Evolutionary conservation across 1,284 basidiomycete species (phyloP).

Genomic region (Papiliotrema laurentii): DNA sequence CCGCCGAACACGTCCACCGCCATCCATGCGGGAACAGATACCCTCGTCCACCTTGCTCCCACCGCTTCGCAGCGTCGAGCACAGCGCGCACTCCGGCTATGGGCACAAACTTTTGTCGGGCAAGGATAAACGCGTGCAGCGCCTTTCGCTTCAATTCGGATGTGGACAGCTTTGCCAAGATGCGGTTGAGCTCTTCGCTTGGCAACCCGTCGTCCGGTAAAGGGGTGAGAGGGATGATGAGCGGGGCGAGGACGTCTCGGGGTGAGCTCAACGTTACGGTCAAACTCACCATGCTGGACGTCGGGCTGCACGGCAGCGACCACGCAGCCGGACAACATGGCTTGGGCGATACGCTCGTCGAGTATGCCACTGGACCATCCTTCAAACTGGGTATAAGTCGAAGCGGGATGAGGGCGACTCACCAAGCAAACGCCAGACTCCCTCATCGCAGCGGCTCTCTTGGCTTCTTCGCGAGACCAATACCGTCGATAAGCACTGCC

Average conservation of each 20-base stretch:
- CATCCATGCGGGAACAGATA: conserved; percentile 20
- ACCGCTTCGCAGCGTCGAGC: conserved; percentile 10
- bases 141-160: conserved; percentile 17
- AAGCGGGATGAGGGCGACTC: neutral
- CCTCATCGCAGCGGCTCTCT: conserved; percentile 18
- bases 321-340: conserved; percentile 37
- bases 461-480: conserved; percentile 21
- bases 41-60: conserved; percentile 26
- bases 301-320: conserved; percentile 31
- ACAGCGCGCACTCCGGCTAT: conserved; percentile 9
- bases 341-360: conserved; percentile 28
- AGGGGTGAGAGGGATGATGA: conserved; percentile 12
- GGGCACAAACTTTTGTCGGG: conserved; percentile 17
- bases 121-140: conserved; percentile 24
- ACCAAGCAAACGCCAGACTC: conserved; percentile 32
- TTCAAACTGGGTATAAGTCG: conserved; percentile 23
- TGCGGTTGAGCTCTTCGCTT: conserved; percentile 5
- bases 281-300: conserved; percentile 19
- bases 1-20: conserved; percentile 18
- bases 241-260: conserved; percentile 10
- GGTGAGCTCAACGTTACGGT: neutral
- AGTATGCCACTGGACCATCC: conserved; percentile 27
- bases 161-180: conserved; percentile 5
- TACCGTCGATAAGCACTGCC: conserved; percentile 15
- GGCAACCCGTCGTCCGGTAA: conserved; percentile 4